Base-by-base conservation (phyloP, 257 asterid genomes). In the Nicotiana tabacum region DNA sequence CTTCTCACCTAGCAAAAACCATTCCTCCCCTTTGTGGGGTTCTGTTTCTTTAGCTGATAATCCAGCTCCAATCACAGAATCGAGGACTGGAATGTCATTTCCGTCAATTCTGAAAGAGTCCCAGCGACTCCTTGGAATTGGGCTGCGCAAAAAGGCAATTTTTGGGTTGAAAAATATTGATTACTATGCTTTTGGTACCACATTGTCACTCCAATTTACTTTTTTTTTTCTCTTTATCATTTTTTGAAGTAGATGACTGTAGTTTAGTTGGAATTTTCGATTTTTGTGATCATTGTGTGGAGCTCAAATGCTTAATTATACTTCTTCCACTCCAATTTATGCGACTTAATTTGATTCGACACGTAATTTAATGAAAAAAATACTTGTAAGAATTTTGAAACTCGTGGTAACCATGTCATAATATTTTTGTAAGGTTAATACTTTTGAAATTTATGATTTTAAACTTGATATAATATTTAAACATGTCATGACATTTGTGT, bases 101-200 rank as follows among this genome's bases (percentile, higher is more conserved):
- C 98, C 99, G 11, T 86, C 89, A 6, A 85, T 93, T 79, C 81
- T 96, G 80, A 86, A 90, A 61, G 95, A 91, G 82, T 87, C 97
- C 39, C 98, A 93, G 83, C 88, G 89, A 66, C 98, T 96, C 51
- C 98, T 96, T 39, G 99, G 99, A 66, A 83, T 92, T 82, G 99
- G 99, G 57, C 65, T 93, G 58, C 86, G 97, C 85, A 86, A 87
- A 83, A 94, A 92, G 85, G 90, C 97, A 7, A 46, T 94, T 43
- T 84, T 96, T 77, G 98, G 99, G 74, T 85, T 96, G 91, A 94
- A 96, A 81, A 93, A 96, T 88, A 90, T 96, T 37, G 97, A 94
- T 77, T 97, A 94, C 80, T 96, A 96, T 76, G 98, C 98, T 84
- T 96, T 90, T 83, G 99, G 99, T 94, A 90, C 84, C 27, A 6